phyloP scores from a whole-genome alignment of 495 filamentous ascomycete genomes.

The Articulospora tetracladia region DNA sequence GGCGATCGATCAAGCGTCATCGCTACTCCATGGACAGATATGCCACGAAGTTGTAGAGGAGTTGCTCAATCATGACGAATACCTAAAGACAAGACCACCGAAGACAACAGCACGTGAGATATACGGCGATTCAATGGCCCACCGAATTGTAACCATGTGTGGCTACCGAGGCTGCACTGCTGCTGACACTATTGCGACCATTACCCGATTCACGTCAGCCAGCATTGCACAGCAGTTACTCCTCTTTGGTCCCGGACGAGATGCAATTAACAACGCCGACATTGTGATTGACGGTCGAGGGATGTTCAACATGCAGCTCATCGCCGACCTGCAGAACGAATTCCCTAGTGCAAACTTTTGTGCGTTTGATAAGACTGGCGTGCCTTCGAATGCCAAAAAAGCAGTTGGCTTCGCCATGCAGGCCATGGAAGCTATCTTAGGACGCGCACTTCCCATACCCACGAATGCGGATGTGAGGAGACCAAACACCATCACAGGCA shows the following conservation, averaged over 20 bases:
- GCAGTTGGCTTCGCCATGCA: constrained; percentile 29
- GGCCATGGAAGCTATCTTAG: constrained; percentile 27
- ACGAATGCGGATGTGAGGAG: constrained; percentile 26
- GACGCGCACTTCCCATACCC: constrained; percentile 24
- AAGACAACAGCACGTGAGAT: constrained; percentile 28
- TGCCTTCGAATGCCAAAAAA: constrained; percentile 27
- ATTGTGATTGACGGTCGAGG: constrained; percentile 26
- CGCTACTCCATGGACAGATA: constrained; percentile 19
- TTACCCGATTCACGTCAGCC: constrained; percentile 25
- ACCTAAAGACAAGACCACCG: constrained; percentile 19
- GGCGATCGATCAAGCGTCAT: constrained; percentile 18
- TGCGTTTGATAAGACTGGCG: constrained; percentile 24
- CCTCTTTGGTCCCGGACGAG: constrained; percentile 23
- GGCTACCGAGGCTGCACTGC: constrained; percentile 16
- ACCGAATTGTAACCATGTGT: constrained; percentile 21
- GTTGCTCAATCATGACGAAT: constrained; percentile 19
- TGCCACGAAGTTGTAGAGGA: constrained; percentile 25
- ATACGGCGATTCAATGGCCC: constrained; percentile 24
- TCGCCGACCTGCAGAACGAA: constrained; percentile 23
- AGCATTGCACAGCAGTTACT: constrained; percentile 28
- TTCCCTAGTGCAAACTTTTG: constrained; percentile 23
- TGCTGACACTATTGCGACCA: constrained; percentile 25
- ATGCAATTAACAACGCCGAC: constrained; percentile 25
- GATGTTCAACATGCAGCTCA: constrained; percentile 24
- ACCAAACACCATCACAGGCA: constrained; percentile 28